phyloP scores from a whole-genome alignment of 768 basidiomycete genomes.

The Gelatoporia subvermispora region DNA sequence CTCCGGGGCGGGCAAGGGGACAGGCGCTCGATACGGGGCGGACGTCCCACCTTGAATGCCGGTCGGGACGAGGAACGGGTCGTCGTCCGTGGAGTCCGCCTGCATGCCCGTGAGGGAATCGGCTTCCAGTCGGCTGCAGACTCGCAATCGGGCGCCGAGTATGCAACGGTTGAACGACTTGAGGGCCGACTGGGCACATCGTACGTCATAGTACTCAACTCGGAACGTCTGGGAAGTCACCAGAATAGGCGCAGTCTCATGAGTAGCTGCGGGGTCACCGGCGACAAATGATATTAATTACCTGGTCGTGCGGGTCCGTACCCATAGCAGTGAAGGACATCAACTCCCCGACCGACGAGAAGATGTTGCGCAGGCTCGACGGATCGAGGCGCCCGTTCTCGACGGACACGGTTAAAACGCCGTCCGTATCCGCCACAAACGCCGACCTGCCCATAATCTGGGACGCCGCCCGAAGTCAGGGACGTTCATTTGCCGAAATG shows the following conservation, averaged over 20 bases:
- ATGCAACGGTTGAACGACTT: constrained; percentile 43
- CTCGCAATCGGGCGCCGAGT: constrained; percentile 48
- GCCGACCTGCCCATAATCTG: constrained; percentile 53
- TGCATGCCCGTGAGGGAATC: not conserved
- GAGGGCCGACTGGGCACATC: constrained; percentile 50
- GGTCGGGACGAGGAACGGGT: not conserved
- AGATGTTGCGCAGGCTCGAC: constrained; percentile 20
- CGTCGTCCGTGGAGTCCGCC: not conserved
- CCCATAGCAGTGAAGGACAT: constrained; percentile 16
- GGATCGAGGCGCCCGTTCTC: constrained; percentile 20
- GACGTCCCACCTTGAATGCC: not conserved
- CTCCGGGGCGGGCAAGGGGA: not conserved
- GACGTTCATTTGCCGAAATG: not conserved
- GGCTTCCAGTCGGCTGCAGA: constrained; percentile 31
- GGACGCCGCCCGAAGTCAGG: constrained; percentile 7
- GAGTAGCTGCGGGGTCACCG: constrained; percentile 2
- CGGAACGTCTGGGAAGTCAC: constrained; percentile 35
- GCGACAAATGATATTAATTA: constrained; percentile 1
- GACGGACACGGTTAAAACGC: constrained; percentile 46
- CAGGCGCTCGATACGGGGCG: not conserved
- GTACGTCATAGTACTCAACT: constrained; percentile 66
- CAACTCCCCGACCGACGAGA: constrained; percentile 30
- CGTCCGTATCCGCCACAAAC: constrained; percentile 49
- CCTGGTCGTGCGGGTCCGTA: constrained; percentile 14
- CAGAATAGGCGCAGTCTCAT: not conserved